Evolutionary conservation across 2,329 filamentous ascomycete genomes (phyloP).

Genomic region (Microcera coccophila): DNA sequence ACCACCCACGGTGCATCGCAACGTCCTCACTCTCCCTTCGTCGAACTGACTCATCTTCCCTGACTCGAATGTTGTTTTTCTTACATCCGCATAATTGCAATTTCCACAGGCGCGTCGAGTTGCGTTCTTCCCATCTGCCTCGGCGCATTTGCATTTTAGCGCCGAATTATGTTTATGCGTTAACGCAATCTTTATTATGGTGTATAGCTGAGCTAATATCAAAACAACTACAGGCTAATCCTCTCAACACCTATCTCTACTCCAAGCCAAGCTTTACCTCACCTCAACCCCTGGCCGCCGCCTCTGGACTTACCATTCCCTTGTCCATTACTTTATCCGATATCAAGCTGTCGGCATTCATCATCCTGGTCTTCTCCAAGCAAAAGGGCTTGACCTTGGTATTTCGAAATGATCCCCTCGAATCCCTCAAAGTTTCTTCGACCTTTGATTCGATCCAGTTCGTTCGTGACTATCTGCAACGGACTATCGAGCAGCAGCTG

Average conservation of each 20-base stretch:
- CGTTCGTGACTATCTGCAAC: conserved; percentile 92
- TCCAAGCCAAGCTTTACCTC: conserved; percentile 91
- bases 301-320: conserved; percentile 92
- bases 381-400: conserved; percentile 96
- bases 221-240: conserved; percentile 68
- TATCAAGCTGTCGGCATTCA: conserved; percentile 92
- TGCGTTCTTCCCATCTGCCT: conserved; percentile 4
- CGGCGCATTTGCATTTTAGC: conserved; percentile 9
- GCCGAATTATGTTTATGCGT: conserved; percentile 15
- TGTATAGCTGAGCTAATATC: conserved; percentile 45
- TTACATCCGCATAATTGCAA: conserved; percentile 8
- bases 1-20: conserved; percentile 3
- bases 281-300: conserved; percentile 84
- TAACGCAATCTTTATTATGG: conserved; percentile 11
- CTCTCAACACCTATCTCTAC: conserved; percentile 89
- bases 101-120: conserved; percentile 14
- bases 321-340: conserved; percentile 94
- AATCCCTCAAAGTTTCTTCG: conserved; percentile 96
- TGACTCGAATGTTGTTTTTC: conserved; percentile 9
- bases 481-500: conserved; percentile 90
- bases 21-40: conserved; percentile 1
- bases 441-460: conserved; percentile 99
- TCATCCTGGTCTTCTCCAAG: conserved; percentile 95
- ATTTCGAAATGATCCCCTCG: conserved; percentile 95
- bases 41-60: neutral